Evolutionary conservation across 108 stramenopile genomes (phyloP).

Genomic region (Nitzschia inconspicua): DNA sequence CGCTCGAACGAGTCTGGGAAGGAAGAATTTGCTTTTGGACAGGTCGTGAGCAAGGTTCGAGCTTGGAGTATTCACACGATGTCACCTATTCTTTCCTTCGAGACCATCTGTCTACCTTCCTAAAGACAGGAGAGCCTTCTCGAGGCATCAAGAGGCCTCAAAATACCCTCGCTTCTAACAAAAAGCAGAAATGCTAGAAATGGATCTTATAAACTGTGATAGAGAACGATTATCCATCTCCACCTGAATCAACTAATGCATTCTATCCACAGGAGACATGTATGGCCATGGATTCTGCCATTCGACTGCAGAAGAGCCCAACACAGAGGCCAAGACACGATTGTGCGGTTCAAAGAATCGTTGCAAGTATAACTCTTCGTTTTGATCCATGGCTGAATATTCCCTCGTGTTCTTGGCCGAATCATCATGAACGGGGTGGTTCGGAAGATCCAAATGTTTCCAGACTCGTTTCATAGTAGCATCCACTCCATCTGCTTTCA

Average conservation of each 20-base stretch:
- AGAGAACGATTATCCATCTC: too few species aligned
- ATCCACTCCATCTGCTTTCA: slow-evolving; percentile 39
- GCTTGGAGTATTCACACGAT: slow-evolving; percentile 2
- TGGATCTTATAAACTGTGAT: too few species aligned
- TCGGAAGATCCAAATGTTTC: slow-evolving; percentile 67
- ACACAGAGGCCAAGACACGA: slow-evolving; percentile 6
- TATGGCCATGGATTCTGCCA: slow-evolving; percentile 33
- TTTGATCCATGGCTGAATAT: slow-evolving; percentile 24
- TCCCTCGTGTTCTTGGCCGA: slow-evolving; percentile 42
- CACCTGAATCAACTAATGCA: neutral
- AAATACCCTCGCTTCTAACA: neutral
- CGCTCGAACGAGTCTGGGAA: slow-evolving; percentile 7
- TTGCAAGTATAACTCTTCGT: slow-evolving; percentile 17
- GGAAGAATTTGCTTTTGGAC: slow-evolving; percentile 11
- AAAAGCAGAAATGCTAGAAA: too few species aligned
- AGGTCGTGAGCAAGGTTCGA: slow-evolving; percentile 1
- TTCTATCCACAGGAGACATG: neutral
- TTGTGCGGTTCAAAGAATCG: slow-evolving; percentile 34
- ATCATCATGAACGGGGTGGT: slow-evolving; percentile 39
- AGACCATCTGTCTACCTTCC: neutral
- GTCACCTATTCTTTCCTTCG: slow-evolving; percentile 4
- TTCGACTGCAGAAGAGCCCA: neutral
- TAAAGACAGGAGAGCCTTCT: neutral
- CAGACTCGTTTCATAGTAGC: slow-evolving; percentile 60
- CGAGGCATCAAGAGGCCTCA: neutral